Conservation (phyloP, 176 grass and related monocot species). For the Olyra latifolia region DNA sequence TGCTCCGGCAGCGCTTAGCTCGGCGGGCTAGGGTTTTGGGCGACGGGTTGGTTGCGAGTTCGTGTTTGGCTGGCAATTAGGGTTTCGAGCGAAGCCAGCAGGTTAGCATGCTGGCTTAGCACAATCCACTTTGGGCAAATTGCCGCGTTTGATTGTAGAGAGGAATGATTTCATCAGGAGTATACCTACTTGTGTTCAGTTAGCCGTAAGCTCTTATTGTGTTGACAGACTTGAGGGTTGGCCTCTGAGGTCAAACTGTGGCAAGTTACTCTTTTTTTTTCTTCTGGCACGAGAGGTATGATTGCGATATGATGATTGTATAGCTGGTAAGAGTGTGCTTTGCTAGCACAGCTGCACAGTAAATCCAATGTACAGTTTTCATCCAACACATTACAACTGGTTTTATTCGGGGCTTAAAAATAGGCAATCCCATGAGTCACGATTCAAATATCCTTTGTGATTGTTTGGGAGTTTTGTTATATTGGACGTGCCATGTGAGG, state of each 20-base stretch:
- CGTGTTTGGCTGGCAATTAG: slow-evolving; percentile 30
- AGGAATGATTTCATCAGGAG: not conserved
- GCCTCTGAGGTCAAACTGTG: not conserved
- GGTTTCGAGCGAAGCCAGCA: slow-evolving; percentile 32
- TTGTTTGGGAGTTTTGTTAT: not conserved
- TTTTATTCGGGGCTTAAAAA: not conserved
- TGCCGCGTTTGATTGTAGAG: not conserved
- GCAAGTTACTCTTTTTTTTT: not conserved
- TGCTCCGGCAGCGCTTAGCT: not conserved
- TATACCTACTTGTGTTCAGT: not conserved
- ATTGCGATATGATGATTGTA: not conserved
- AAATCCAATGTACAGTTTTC: slow-evolving; percentile 5
- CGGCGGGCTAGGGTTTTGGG: slow-evolving; percentile 31
- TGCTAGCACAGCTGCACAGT: not conserved
- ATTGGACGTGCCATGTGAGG: not conserved
- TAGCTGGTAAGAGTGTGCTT: not conserved
- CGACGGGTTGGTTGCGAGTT: not conserved
- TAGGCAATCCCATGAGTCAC: not conserved
- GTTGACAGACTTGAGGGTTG: not conserved
- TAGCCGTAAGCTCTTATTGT: not conserved
- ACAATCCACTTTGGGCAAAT: not conserved
- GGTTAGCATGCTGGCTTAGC: not conserved
- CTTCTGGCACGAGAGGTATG: not conserved
- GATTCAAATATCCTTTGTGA: not conserved
- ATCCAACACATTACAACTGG: not conserved